Percentiles rank a stretch among this genome's conserved stretches.
Evolutionary conservation across 202 grass and related monocot species (phyloP).

Genomic region (Hordeum pubiflorum): DNA sequence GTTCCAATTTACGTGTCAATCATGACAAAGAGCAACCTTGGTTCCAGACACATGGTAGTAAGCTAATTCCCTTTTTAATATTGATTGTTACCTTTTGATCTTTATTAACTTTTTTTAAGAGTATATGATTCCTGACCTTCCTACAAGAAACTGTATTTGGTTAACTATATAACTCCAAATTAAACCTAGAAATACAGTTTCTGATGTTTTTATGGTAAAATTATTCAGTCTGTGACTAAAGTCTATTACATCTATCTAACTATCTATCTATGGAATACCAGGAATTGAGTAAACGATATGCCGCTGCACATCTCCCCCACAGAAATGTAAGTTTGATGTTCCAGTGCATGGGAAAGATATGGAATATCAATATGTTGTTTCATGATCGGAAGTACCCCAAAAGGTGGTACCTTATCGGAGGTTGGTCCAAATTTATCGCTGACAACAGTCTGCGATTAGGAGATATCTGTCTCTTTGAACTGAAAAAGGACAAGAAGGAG

Average conservation of each 20-base stretch:
- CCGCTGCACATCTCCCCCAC: not conserved
- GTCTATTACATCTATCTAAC: not conserved
- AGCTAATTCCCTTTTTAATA: not conserved
- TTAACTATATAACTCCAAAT: not conserved
- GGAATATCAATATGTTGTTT: slow-evolving; percentile 4
- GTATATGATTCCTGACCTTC: not conserved
- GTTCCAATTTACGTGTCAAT: slow-evolving; percentile 25
- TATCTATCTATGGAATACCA: not conserved
- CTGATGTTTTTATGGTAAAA: not conserved
- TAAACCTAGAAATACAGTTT: not conserved
- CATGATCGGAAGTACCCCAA: not conserved
- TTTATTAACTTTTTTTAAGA: not conserved
- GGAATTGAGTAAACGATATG: not conserved
- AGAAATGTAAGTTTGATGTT: not conserved
- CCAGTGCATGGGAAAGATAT: not conserved
- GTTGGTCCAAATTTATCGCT: slow-evolving; percentile 30
- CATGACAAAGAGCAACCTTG: slow-evolving; percentile 31
- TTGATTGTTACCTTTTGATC: not conserved
- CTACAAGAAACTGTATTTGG: not conserved
- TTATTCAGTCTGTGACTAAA: not conserved
- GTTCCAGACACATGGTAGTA: slow-evolving; percentile 2
- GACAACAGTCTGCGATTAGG: slow-evolving; percentile 41
- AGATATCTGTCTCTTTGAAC: slow-evolving; percentile 53
- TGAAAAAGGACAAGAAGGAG: slow-evolving; percentile 12
- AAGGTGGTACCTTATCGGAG: not conserved